Evolutionary conservation across 257 asterid species (phyloP).

Genomic region (Henckelia pumila): DNA sequence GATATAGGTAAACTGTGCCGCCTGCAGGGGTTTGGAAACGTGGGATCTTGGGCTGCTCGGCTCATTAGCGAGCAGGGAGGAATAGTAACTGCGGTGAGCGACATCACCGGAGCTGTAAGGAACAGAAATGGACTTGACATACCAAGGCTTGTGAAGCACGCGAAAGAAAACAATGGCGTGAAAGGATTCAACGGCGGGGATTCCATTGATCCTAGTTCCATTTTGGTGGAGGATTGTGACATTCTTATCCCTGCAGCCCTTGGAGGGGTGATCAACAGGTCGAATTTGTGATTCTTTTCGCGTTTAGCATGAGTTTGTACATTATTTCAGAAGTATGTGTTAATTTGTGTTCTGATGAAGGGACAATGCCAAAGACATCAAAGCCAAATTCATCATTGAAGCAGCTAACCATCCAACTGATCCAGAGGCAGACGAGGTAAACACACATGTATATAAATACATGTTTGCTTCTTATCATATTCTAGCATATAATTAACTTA

Average conservation of each 20-base stretch:
- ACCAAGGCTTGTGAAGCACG: constrained; percentile 52
- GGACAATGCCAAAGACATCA: constrained; percentile 74
- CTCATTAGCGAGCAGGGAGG: constrained; percentile 59
- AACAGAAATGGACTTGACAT: constrained; percentile 63
- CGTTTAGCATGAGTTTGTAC: not conserved
- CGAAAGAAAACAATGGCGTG: constrained; percentile 50
- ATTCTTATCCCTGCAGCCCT: constrained; percentile 91
- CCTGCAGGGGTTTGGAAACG: constrained; percentile 63
- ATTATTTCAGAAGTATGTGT: not conserved
- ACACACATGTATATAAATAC: not conserved
- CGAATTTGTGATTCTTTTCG: not conserved
- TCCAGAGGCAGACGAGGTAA: constrained; percentile 90
- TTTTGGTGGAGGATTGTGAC: constrained; percentile 75
- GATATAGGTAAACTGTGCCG: not conserved
- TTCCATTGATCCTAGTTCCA: constrained; percentile 42
- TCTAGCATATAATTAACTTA: not conserved
- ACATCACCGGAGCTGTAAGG: constrained; percentile 60
- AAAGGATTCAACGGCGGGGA: constrained; percentile 71
- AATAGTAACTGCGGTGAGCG: constrained; percentile 53
- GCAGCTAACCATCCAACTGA: constrained; percentile 93
- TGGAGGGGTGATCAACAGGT: constrained; percentile 88
- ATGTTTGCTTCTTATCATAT: not conserved
- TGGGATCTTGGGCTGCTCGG: constrained; percentile 70
- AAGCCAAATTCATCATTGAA: constrained; percentile 76
- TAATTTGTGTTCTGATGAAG: constrained; percentile 29